Evolutionary conservation across 768 basidiomycete species (phyloP), one percentile per base, ranked within the genome.

Genomic region (Multifurca ochricompacta): DNA sequence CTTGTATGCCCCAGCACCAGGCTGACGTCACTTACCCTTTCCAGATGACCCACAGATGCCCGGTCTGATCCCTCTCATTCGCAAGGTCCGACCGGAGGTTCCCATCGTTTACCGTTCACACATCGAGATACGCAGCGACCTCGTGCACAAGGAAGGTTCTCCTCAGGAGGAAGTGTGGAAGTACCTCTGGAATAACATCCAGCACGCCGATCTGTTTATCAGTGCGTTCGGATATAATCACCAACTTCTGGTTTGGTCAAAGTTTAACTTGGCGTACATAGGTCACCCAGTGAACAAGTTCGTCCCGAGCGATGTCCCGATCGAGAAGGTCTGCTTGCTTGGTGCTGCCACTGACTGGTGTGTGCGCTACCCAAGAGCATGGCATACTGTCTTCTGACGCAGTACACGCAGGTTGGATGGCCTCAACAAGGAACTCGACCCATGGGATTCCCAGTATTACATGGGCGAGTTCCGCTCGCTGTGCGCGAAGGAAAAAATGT

Each of bases 61-160:
- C 37, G 91, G 91, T 45, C 77, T 96, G 50, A 94, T 97, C 67
- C 94, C 94, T 6, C 76, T 93, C 61, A 95, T 96, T 76, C 83
- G 81, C 67, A 85, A 86, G 72, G 73, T 84, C 50, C 78, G 87
- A 54, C 91, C 92, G 2, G 83, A 86, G 23, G 73, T 93, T 43
- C 92, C 92, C 49, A 91, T 96, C 65, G 74, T 94, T 60, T 97
- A 94, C 68, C 84, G 93, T 41, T 95, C 91, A 48, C 93, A 96
- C 74, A 96, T 96, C 58, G 92, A 97, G 73, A 92, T 87, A 61
- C 84, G 86, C 44, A 55, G 53, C 61, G 88, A 93, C 67, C 83
- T 96, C 37, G 82, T 91, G 21, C 87, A 92, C 67, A 75, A 81
- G 23, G 72, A 81, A 21, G 85, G 83, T 28, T 91, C 91, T 11